A percentile compares a stretch with the other conserved stretches of the same genome.
phyloP scores from a whole-genome alignment of 2,329 filamentous ascomycete species.

The Colletotrichum tropicale region DNA sequence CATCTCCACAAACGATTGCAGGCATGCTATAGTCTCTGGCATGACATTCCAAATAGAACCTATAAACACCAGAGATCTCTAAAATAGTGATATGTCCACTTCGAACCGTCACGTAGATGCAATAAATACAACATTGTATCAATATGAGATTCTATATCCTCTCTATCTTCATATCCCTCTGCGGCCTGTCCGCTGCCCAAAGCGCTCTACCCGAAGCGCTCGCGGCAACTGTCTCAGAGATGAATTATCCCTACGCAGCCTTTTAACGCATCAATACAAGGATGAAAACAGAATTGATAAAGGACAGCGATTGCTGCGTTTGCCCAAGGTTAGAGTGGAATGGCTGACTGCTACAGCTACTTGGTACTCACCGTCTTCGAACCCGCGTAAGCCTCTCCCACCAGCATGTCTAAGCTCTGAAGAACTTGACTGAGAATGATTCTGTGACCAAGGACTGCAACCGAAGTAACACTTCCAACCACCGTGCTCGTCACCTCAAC shows the following conservation, averaged over 20 bases:
- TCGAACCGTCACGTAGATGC: not conserved
- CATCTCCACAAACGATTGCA: not conserved
- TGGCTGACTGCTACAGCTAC: not conserved
- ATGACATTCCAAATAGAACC: not conserved
- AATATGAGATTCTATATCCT: not conserved
- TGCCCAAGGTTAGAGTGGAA: not conserved
- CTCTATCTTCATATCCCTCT: not conserved
- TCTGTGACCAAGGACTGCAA: not conserved
- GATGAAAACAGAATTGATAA: not conserved
- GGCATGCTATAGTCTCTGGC: not conserved
- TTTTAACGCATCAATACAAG: not conserved
- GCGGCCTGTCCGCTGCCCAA: not conserved
- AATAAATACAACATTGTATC: not conserved
- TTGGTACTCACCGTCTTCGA: not conserved
- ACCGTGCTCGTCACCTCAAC: not conserved
- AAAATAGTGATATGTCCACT: not conserved
- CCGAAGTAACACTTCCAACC: not conserved
- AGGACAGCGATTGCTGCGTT: not conserved
- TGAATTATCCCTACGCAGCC: not conserved
- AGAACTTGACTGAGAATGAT: not conserved
- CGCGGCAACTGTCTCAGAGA: not conserved
- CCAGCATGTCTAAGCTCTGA: not conserved
- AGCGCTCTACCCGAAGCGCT: not conserved
- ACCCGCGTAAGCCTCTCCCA: not conserved
- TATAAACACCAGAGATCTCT: not conserved